phyloP scores from a whole-genome alignment of 2,329 filamentous ascomycete species.

The Incumbomyces lentus region DNA sequence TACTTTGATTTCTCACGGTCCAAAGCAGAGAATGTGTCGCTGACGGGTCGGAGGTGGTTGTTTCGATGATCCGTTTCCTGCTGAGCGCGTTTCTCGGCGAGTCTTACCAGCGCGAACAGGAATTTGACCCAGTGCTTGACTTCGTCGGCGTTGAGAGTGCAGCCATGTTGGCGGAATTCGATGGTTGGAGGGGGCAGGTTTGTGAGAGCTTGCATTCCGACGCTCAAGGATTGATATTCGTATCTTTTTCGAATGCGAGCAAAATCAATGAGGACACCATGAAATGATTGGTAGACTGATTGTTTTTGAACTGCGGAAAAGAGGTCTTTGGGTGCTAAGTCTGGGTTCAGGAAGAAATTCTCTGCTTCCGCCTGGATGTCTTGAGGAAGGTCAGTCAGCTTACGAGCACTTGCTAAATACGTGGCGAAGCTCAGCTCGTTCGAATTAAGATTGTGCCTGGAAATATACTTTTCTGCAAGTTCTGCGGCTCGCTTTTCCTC shows the following conservation, averaged over 20 bases:
- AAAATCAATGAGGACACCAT: slow-evolving; percentile 1
- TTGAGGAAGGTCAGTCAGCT: neutral
- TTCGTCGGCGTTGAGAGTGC: slow-evolving; percentile 9
- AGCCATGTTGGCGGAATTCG: slow-evolving; percentile 18
- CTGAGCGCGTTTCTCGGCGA: slow-evolving; percentile 11
- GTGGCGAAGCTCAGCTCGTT: neutral
- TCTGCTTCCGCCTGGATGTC: neutral
- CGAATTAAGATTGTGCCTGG: neutral
- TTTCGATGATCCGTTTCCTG: slow-evolving; percentile 2
- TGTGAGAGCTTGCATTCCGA: slow-evolving; percentile 3
- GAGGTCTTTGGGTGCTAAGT: neutral
- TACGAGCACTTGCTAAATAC: no score
- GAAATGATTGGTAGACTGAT: neutral
- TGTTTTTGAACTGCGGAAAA: neutral
- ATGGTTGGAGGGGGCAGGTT: slow-evolving; percentile 14
- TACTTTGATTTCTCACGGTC: neutral
- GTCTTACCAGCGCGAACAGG: slow-evolving; percentile 10
- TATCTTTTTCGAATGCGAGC: slow-evolving; percentile 12
- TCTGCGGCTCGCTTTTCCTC: neutral
- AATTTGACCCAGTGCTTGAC: slow-evolving; percentile 15
- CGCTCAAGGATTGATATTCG: slow-evolving; percentile 9
- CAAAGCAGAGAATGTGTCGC: no score
- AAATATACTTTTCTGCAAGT: slow-evolving; percentile 1
- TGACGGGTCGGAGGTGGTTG: neutral
- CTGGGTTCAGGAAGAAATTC: neutral